Percentiles rank a stretch among this genome's conserved stretches.
phyloP scores from a whole-genome alignment of 306 rosid species.

The Pyrus betulifolia region DNA sequence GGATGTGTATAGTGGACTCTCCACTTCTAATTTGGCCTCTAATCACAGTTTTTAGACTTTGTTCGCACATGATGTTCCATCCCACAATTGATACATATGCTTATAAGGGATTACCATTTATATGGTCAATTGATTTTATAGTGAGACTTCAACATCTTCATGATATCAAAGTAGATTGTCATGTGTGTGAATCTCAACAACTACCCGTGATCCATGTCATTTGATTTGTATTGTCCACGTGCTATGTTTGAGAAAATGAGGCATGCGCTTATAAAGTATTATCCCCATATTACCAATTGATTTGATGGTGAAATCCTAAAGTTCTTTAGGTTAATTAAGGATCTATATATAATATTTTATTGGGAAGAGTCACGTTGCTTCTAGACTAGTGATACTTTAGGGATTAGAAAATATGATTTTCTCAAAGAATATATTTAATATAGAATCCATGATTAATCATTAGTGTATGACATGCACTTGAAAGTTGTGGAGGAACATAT shows the following conservation, averaged over 20 bases:
- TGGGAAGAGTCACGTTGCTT: neutral
- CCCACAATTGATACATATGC: neutral
- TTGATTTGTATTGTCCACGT: too few species aligned
- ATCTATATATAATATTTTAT: neutral
- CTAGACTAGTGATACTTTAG: neutral
- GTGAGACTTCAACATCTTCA: too few species aligned
- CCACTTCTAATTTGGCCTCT: neutral
- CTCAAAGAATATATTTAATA: neutral
- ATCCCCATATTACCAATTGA: too few species aligned
- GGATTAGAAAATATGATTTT: neutral
- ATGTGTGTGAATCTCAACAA: too few species aligned
- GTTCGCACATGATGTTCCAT: neutral
- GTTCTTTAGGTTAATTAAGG: too few species aligned
- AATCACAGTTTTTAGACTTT: neutral
- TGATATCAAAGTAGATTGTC: rapidly evolving
- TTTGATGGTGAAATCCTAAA: too few species aligned
- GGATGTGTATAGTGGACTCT: neutral
- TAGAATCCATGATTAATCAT: neutral
- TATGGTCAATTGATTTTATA: too few species aligned
- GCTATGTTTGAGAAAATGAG: too few species aligned
- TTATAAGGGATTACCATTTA: too few species aligned
- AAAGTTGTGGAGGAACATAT: neutral
- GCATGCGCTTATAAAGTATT: too few species aligned
- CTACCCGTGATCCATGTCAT: too few species aligned
- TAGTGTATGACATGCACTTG: neutral